These are phyloP conservation scores for Venturia aucupariae DNA, from an alignment of 2,329 filamentous ascomycete species.

Conservation along the genomic window DNA sequence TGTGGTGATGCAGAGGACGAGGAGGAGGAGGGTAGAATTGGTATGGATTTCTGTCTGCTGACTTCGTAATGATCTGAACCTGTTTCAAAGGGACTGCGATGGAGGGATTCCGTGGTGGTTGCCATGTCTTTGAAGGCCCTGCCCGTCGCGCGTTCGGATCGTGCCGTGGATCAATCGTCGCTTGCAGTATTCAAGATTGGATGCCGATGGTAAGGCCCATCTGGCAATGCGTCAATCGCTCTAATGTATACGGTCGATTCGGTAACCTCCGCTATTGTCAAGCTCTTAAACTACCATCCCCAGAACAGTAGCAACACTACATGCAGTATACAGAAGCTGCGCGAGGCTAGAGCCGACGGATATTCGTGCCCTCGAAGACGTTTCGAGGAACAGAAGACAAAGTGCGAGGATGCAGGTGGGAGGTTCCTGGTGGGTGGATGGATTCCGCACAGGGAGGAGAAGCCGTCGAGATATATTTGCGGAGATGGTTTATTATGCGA, in stretches of 20 bases:
- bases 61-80: slow-evolving; percentile 33
- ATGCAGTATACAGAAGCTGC: background rate
- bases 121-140: slow-evolving; percentile 28
- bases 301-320: background rate
- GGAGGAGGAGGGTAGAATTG: slow-evolving; percentile 41
- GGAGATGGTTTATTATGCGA: background rate
- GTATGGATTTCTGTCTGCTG: slow-evolving; percentile 37
- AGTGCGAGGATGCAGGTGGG: background rate
- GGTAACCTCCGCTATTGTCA: background rate
- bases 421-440: background rate
- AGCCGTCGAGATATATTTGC: background rate
- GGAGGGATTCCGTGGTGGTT: slow-evolving; percentile 34
- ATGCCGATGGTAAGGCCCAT: background rate
- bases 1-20: slow-evolving; percentile 35
- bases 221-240: background rate
- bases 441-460: background rate
- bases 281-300: background rate
- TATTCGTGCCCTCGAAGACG: background rate
- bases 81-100: slow-evolving; percentile 35
- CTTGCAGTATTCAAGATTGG: background rate
- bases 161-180: background rate
- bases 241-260: background rate
- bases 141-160: background rate
- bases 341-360: background rate
- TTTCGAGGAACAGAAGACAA: background rate